Percentiles rank a stretch among this genome's conserved stretches.
Evolutionary conservation across 1,284 basidiomycete species (phyloP).

Genomic region (Microbotryum lychnidis-dioicae): DNA sequence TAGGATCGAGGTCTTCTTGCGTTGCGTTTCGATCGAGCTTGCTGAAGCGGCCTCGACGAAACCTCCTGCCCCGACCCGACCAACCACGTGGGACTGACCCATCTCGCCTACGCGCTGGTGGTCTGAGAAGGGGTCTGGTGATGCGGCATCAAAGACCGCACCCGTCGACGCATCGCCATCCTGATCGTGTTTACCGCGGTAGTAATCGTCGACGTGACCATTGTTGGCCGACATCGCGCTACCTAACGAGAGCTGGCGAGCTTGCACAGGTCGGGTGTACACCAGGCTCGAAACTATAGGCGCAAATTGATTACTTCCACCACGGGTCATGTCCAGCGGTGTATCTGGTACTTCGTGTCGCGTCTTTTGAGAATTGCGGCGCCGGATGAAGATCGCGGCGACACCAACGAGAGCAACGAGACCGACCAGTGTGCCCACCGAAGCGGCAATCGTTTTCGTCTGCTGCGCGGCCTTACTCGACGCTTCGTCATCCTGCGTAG

Average conservation of each 20-base stretch:
- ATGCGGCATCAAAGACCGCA: too few species aligned
- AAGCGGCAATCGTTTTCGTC: conserved; percentile 29
- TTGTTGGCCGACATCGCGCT: conserved; percentile 9
- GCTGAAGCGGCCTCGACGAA: too few species aligned
- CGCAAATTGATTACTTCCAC: neutral
- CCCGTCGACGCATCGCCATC: neutral
- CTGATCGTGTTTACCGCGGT: neutral
- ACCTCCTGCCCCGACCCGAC: neutral
- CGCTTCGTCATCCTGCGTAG: conserved; percentile 8
- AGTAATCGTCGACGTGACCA: neutral
- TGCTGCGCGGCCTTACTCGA: conserved; percentile 19
- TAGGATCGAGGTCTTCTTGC: neutral
- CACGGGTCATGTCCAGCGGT: neutral
- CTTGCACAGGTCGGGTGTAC: conserved; percentile 29
- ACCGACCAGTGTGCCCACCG: conserved; percentile 33
- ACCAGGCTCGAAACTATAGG: conserved; percentile 25
- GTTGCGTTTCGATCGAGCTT: neutral
- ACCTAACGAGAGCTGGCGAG: conserved; percentile 27
- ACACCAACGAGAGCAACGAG: conserved; percentile 27
- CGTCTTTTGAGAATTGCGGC: neutral
- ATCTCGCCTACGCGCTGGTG: conserved; percentile 15
- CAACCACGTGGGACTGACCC: conserved; percentile 3
- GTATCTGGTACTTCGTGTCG: neutral
- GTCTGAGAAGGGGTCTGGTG: conserved; percentile 16
- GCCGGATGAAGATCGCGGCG: conserved; percentile 23